Conservation (phyloP, 2,329 filamentous ascomycete species). For the Xylaria polymorpha region DNA sequence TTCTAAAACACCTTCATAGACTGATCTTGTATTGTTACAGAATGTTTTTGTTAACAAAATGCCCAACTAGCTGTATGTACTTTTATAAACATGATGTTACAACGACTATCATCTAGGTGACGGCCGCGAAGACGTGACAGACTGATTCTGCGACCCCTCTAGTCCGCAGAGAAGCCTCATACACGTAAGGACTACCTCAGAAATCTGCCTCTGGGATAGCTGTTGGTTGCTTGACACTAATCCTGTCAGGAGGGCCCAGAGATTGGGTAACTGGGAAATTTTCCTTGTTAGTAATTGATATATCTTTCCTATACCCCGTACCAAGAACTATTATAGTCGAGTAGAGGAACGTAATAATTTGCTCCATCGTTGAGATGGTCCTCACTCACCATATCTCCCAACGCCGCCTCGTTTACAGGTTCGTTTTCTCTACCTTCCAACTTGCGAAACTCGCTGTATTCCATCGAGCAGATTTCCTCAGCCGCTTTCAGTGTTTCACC, state of each 20-base stretch:
- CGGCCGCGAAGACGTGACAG: conserved; percentile 3
- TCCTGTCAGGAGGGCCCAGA: conserved; percentile 20
- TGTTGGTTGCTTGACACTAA: conserved; percentile 27
- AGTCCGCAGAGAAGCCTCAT: conserved; percentile 25
- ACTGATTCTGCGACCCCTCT: conserved; percentile 11
- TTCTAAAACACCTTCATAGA: too few species aligned
- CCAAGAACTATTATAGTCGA: not conserved
- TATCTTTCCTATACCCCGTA: not conserved
- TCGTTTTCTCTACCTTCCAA: conserved; percentile 6
- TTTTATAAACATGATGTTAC: conserved; percentile 2
- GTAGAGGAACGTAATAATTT: not conserved
- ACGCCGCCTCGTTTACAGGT: not conserved
- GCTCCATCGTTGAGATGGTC: not conserved
- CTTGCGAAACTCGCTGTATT: conserved; percentile 20
- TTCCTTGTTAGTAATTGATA: conserved; percentile 7
- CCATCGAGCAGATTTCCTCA: conserved; percentile 19
- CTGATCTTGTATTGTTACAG: not conserved
- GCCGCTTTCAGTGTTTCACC: conserved; percentile 22
- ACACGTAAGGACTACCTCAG: conserved; percentile 17
- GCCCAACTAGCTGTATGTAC: not conserved
- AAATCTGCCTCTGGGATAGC: conserved; percentile 24
- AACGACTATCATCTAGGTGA: conserved; percentile 17
- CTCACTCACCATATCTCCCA: conserved; percentile 28
- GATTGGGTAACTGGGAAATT: conserved; percentile 25
- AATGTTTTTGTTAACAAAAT: not conserved